phyloP scores from a whole-genome alignment of 768 basidiomycete species.

The Ramaria sp. region DNA sequence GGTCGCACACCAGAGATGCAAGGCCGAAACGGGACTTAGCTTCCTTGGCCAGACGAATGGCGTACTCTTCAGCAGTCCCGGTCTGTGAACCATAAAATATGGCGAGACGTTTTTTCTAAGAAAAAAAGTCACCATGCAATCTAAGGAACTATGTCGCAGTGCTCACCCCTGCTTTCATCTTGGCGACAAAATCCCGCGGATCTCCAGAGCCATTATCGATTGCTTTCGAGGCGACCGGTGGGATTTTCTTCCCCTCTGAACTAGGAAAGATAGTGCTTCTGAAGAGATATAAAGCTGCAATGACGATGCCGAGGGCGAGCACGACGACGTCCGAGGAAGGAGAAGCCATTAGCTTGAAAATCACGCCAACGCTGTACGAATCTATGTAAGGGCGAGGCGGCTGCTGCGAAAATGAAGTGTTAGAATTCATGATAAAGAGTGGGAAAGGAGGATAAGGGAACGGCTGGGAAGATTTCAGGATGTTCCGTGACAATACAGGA shows the following conservation, averaged over 20 bases:
- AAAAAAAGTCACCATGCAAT: constrained; percentile 3
- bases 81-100: constrained; percentile 99
- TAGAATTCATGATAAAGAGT: neutral
- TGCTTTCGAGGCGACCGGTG: constrained; percentile 30
- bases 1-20: constrained; percentile 93
- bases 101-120: constrained; percentile 88
- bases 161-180: constrained; percentile 90
- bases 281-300: constrained; percentile 76
- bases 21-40: constrained; percentile 94
- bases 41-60: constrained; percentile 95
- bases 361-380: neutral
- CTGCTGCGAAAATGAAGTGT: constrained; percentile 1
- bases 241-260: constrained; percentile 48
- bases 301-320: constrained; percentile 59
- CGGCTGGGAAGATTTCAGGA: too few species aligned
- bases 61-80: constrained; percentile 96
- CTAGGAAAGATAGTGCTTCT: constrained; percentile 67
- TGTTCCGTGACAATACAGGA: too few species aligned
- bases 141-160: neutral
- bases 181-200: constrained; percentile 87
- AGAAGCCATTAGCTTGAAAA: constrained; percentile 36
- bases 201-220: constrained; percentile 61
- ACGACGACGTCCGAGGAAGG: constrained; percentile 62
- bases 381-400: neutral
- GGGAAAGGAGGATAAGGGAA: neutral